Evolutionary conservation across 2,329 filamentous ascomycete species (phyloP), one percentile per base, ranked within the genome.

Genomic region (Plenodomus lindquistii): DNA sequence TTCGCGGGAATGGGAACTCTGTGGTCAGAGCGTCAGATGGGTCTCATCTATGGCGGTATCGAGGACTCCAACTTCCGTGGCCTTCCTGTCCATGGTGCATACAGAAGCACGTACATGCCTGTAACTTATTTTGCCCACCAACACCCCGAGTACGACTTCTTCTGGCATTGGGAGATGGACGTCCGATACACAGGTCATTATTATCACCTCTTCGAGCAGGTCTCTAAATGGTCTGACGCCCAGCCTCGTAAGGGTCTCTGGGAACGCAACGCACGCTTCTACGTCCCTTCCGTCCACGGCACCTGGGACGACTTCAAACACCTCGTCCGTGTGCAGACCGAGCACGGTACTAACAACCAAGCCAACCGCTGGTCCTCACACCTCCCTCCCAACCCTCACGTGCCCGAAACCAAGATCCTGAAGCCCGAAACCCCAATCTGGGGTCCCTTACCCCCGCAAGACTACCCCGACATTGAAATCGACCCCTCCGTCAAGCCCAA

Each of bases 91-190:
- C 85, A 89, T 41, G 88, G 88, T 21, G 79, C 73, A 1, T 82
- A 82, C 71, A 82, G 88, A 43, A 92, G 90, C 45, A 84, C 94
- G 9, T 91, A 91, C 63, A 96, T 97, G 90, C 91, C 92, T 0
- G 86, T 97, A 77, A 92, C 97, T 66, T 89, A 93, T 72, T 97
- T 97, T 69, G 89, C 92, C 5, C 85, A 92, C 65, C 82, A 85
- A 62, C 91, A 96, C 71, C 88, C 89, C 1, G 91, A 96, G 70
- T 96, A 92, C 66, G 90, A 95, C 40, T 89, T 85, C 74, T 91
- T 91, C 72, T 96, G 91, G 91, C 89, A 96, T 59, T 95, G 91
- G 89, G 91, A 96, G 72, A 93, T 96, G 86, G 91, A 96, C 64
- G 85, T 92, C 37, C 86, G 91, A 22, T 96, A 95, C 71, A 94